A percentile compares a stretch with the other conserved stretches of the same genome.
These are phyloP conservation scores for Cicer pinnatifidum DNA, from an alignment of 306 rosid species.

Conservation along the genomic window DNA sequence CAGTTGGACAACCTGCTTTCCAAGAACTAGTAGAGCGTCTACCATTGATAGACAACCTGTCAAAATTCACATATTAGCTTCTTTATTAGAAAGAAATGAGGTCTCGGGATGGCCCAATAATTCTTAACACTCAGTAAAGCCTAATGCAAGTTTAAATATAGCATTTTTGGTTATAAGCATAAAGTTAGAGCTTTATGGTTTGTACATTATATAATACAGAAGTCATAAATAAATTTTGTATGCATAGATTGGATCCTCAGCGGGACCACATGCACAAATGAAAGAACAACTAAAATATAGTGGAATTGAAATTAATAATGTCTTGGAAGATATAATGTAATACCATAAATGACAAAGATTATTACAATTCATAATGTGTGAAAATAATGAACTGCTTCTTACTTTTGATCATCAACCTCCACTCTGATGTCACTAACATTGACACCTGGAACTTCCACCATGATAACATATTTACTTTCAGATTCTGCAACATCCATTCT, in stretches of 20 bases:
- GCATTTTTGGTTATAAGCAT: too few species aligned
- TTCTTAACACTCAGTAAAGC: too few species aligned
- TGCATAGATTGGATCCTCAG: too few species aligned
- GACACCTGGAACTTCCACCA: conserved; percentile 83
- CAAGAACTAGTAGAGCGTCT: conserved; percentile 50
- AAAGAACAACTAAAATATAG: conserved; percentile 3
- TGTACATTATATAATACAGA: not conserved
- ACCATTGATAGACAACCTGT: conserved; percentile 68
- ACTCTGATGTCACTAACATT: conserved; percentile 68
- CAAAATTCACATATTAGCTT: conserved; percentile 30
- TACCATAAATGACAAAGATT: not conserved
- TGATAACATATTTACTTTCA: conserved; percentile 60
- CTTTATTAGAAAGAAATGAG: not conserved
- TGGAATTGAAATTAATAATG: not conserved
- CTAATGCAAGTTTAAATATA: too few species aligned
- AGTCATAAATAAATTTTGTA: too few species aligned
- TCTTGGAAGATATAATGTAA: not conserved
- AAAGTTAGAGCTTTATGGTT: not conserved
- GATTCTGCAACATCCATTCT: conserved; percentile 84
- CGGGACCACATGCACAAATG: not conserved
- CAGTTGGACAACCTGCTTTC: conserved; percentile 50
- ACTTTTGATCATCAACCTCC: conserved; percentile 84
- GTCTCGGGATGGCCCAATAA: not conserved
- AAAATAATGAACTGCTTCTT: conserved; percentile 43
- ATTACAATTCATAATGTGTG: conserved; percentile 31